Evolutionary conservation across 257 asterid species (phyloP).

Genomic region (Solanum gandarillasii): DNA sequence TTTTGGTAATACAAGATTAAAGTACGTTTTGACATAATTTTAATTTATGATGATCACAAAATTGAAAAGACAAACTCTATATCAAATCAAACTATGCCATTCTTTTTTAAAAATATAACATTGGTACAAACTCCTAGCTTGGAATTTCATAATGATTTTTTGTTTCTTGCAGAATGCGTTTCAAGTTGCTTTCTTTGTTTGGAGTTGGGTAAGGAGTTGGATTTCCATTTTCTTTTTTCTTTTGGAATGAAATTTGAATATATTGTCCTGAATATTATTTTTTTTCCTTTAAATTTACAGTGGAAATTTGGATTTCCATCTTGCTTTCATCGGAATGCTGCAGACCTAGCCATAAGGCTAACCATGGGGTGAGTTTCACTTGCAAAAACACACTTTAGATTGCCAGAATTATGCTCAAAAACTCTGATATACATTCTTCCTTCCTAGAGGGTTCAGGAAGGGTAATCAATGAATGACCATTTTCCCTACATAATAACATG

Average conservation of each 20-base stretch:
- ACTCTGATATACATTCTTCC: not conserved
- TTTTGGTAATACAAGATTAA: no score
- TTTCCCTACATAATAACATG: not conserved
- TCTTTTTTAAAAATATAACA: no score
- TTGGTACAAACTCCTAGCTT: not conserved
- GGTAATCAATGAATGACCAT: not conserved
- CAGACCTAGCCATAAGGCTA: constrained; percentile 8
- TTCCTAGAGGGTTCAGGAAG: not conserved
- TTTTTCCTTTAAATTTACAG: not conserved
- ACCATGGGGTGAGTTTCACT: constrained; percentile 10
- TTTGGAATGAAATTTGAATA: not conserved
- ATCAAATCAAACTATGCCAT: no score
- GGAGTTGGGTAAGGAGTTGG: constrained; percentile 9
- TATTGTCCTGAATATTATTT: not conserved
- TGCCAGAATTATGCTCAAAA: not conserved
- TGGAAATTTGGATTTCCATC: constrained; percentile 1
- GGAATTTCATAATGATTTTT: not conserved
- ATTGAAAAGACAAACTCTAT: no score
- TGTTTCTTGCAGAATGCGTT: constrained; percentile 6
- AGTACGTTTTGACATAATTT: no score
- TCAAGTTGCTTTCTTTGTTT: constrained; percentile 7
- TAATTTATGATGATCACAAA: not conserved
- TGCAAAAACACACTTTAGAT: not conserved
- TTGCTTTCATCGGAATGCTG: constrained; percentile 3
- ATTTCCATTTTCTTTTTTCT: not conserved